Conservation (phyloP, 371 early-diverging fungal species). For the Zychaea mexicana region DNA sequence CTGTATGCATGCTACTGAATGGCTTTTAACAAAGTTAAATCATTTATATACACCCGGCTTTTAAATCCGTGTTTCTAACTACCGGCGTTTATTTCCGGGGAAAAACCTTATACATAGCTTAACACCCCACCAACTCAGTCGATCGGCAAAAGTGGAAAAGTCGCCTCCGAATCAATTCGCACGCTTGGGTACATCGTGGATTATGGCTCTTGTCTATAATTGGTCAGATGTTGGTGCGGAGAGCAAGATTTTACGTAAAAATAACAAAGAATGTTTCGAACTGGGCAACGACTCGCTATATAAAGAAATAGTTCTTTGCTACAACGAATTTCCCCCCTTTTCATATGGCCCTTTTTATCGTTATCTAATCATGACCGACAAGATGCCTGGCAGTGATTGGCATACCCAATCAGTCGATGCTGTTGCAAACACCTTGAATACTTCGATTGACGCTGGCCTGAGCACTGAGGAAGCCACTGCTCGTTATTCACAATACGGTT, state of each 20-base stretch:
- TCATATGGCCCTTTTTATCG: not conserved
- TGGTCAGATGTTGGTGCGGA: not conserved
- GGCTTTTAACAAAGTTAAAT: too few species aligned
- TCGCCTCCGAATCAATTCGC: too few species aligned
- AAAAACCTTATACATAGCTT: too few species aligned
- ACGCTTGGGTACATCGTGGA: too few species aligned
- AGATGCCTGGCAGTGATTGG: slow-evolving; percentile 14
- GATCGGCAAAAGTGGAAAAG: too few species aligned
- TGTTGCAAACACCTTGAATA: slow-evolving; percentile 10
- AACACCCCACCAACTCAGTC: too few species aligned
- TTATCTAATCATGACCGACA: not conserved
- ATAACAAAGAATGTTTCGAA: slow-evolving; percentile 1
- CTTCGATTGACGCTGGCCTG: slow-evolving; percentile 19
- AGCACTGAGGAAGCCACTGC: slow-evolving; percentile 12
- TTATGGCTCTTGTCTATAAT: too few species aligned
- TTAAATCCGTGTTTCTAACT: too few species aligned
- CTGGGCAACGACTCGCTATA: not conserved
- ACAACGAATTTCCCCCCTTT: too few species aligned
- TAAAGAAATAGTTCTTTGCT: not conserved
- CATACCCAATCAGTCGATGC: slow-evolving; percentile 17
- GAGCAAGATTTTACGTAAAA: not conserved
- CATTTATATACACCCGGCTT: too few species aligned
- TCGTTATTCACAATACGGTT: slow-evolving; percentile 21
- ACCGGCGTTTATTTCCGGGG: too few species aligned
- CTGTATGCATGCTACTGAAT: too few species aligned